Percentiles rank a stretch among this genome's conserved stretches.
Evolutionary conservation across 345 rosid genomes (phyloP).

Genomic region (Xanthoceras sorbifolium): DNA sequence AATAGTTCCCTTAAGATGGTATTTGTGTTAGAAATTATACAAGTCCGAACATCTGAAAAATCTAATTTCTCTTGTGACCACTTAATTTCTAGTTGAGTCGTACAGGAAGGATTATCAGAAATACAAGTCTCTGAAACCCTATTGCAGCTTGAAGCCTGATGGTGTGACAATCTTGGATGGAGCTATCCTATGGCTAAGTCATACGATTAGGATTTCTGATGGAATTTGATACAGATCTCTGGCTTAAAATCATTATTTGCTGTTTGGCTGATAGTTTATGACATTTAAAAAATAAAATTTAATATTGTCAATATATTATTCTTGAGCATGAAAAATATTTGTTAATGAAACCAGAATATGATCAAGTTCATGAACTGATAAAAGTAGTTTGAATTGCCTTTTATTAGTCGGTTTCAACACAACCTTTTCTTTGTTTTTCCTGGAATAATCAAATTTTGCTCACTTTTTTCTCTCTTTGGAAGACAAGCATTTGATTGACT

Average conservation of each 20-base stretch:
- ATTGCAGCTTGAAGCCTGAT: neutral
- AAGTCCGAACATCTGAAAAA: neutral
- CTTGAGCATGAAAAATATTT: neutral
- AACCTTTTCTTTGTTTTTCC: neutral
- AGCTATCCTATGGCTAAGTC: neutral
- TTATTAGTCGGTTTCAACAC: neutral
- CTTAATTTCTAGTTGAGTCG: neutral
- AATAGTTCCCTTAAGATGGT: neutral
- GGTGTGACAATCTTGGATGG: neutral
- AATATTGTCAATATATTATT: neutral
- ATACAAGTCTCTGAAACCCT: neutral
- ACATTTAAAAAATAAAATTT: neutral
- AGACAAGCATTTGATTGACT: slow-evolving; percentile 27
- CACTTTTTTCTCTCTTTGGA: neutral
- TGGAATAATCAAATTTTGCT: slow-evolving; percentile 9
- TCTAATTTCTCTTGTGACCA: neutral
- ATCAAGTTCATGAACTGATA: neutral
- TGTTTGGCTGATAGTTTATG: neutral
- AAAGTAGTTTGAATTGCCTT: neutral
- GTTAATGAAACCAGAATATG: neutral
- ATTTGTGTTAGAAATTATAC: neutral
- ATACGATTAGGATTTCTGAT: neutral
- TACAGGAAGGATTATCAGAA: neutral
- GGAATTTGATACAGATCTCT: neutral
- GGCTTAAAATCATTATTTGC: slow-evolving; percentile 8